Evolutionary conservation across 805 yeast genomes (phyloP), one percentile per base, ranked within the genome.

Genomic region (Metschnikowia amazonensis): DNA sequence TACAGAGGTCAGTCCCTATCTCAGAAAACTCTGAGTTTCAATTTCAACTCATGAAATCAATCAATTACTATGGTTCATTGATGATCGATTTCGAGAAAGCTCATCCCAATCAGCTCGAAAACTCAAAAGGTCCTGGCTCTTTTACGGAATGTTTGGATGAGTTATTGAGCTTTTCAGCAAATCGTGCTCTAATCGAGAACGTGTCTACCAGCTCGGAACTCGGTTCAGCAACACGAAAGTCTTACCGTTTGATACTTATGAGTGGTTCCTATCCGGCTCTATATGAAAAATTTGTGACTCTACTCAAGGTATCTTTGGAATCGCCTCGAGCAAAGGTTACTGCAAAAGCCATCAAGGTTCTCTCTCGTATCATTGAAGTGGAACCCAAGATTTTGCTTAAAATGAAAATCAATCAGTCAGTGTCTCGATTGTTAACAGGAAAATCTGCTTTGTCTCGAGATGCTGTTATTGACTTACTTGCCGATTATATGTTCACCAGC

Each of bases 371-470:
- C 14, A 71, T 84, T 3, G 70, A 71, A 6, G 70, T 70, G 24
- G 84, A 85, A 41, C 73, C 81, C 0, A 47, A 65, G 0, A 64
- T 88, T 18, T 60, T 86, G 36, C 59, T 70, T 1, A 65, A 75
- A 2, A 74, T 80, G 1, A 64, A 65, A 8, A 75, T 88, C 5
- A 81, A 74, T 51, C 64, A 64, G 1, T 71, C 85, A 0, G 67
- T 89, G 2, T 66, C 79, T 1, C 66, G 62, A 8, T 66, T 80
- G 37, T 63, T 89, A 31, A 63, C 58, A 4, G 92, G 85, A 49
- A 57, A 75, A 0, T 85, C 89, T 2, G 80, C 95, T 0, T 74
- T 82, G 32, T 92, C 88, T 0, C 74, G 89, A 47, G 89, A 84
- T 55, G 87, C 95, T 0, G 83, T 83, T 2, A 65, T 89, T 24